Conservation (phyloP, 805 yeast species). For the Sugiyamaella smithiae region DNA sequence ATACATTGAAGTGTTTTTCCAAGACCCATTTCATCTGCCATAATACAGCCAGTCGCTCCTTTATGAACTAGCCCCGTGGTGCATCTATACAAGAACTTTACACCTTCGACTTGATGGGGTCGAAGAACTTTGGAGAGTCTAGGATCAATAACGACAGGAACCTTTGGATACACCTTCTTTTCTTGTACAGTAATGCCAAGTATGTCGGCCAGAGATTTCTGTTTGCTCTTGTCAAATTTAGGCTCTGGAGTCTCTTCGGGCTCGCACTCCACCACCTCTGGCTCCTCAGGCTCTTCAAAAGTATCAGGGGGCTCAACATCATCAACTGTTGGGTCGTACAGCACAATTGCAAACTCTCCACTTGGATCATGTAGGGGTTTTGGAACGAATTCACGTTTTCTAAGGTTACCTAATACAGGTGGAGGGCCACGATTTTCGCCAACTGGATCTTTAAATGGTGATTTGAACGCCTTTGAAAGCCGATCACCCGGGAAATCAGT, state of each 20-base stretch:
- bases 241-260: constrained; percentile 27
- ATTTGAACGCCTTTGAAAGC: not conserved
- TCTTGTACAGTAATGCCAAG: constrained; percentile 64
- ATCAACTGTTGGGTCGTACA: constrained; percentile 94
- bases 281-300: constrained; percentile 26
- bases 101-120: constrained; percentile 97
- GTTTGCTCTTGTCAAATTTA: constrained; percentile 23
- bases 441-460: constrained; percentile 20
- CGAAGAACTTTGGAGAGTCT: constrained; percentile 74
- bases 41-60: constrained; percentile 89
- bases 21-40: constrained; percentile 98
- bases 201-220: constrained; percentile 56
- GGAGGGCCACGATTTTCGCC: constrained; percentile 43
- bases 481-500: not conserved
- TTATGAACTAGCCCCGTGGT: constrained; percentile 68
- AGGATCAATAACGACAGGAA: constrained; percentile 96
- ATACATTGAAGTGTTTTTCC: constrained; percentile 91
- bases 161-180: constrained; percentile 63
- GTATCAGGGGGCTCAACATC: constrained; percentile 26
- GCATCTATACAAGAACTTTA: constrained; percentile 83
- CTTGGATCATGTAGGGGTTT: constrained; percentile 93
- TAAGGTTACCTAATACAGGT: constrained; percentile 80
- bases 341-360: constrained; percentile 88
- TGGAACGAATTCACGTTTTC: constrained; percentile 68
- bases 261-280: constrained; percentile 19